Conservation (phyloP, 2,329 filamentous ascomycete species). For the Epichloe elymi region DNA sequence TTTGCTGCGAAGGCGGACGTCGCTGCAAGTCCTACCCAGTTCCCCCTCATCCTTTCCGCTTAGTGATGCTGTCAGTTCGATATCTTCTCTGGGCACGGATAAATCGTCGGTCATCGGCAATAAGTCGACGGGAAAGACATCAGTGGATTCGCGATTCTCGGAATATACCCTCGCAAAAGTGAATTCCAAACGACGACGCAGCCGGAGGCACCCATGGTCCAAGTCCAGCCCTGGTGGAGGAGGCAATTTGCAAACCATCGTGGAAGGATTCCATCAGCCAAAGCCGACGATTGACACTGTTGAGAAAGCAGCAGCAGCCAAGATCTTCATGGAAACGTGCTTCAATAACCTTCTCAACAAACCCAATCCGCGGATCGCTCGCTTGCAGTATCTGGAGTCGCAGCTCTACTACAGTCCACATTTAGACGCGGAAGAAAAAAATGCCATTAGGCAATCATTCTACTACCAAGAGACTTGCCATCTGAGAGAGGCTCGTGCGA, state of each 20-base stretch:
- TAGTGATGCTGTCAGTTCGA: slow-evolving; percentile 12
- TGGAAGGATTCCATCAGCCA: slow-evolving; percentile 15
- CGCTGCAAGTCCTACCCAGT: slow-evolving; percentile 13
- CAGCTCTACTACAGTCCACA: slow-evolving; percentile 43
- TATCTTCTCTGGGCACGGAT: slow-evolving; percentile 16
- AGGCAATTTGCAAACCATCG: slow-evolving; percentile 20
- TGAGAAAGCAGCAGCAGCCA: slow-evolving; percentile 67
- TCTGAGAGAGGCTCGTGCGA: slow-evolving; percentile 58
- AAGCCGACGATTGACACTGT: slow-evolving; percentile 42
- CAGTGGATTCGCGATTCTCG: slow-evolving; percentile 19
- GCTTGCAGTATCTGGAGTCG: slow-evolving; percentile 22
- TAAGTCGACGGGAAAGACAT: slow-evolving; percentile 20
- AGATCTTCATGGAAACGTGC: slow-evolving; percentile 74
- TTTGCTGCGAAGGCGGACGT: slow-evolving; percentile 12
- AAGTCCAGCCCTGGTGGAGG: slow-evolving; percentile 23
- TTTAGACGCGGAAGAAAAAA: slow-evolving; percentile 41
- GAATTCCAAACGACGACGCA: slow-evolving; percentile 13
- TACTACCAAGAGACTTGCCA: slow-evolving; percentile 56
- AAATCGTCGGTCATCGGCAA: slow-evolving; percentile 13
- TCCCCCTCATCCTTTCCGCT: slow-evolving; percentile 8
- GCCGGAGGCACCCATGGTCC: slow-evolving; percentile 21
- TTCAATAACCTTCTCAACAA: slow-evolving; percentile 57
- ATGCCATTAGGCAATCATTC: slow-evolving; percentile 44
- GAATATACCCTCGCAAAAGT: slow-evolving; percentile 10
- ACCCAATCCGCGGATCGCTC: slow-evolving; percentile 19